phyloP scores from a whole-genome alignment of 2,329 filamentous ascomycete genomes.

The Davidsoniella eucalypti region DNA sequence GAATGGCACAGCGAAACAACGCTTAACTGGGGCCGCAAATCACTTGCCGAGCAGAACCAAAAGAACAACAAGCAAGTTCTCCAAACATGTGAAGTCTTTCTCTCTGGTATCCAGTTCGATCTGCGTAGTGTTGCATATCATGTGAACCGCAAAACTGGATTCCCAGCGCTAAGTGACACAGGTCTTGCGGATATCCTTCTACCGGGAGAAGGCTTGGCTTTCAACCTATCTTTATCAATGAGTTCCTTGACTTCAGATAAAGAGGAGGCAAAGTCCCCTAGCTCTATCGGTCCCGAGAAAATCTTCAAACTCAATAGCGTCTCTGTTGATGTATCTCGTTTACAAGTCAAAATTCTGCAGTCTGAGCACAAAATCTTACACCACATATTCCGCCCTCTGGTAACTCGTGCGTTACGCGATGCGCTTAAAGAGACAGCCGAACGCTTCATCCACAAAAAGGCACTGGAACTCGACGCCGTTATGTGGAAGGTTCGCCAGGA shows the following conservation, averaged over 20 bases:
- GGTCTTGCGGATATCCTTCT: constrained; percentile 82
- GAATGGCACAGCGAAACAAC: constrained; percentile 88
- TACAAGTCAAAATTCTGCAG: constrained; percentile 81
- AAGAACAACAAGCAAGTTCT: constrained; percentile 53
- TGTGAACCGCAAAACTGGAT: constrained; percentile 86
- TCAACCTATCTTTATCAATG: constrained; percentile 22
- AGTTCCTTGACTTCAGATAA: constrained; percentile 55
- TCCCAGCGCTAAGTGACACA: constrained; percentile 72
- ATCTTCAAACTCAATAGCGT: constrained; percentile 94
- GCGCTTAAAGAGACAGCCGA: constrained; percentile 76
- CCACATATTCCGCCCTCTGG: constrained; percentile 66
- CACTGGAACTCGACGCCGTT: constrained; percentile 56
- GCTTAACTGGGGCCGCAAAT: constrained; percentile 88
- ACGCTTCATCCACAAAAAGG: constrained; percentile 73
- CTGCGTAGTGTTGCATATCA: constrained; percentile 84
- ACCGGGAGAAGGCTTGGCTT: constrained; percentile 73
- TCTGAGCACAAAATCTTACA: constrained; percentile 92
- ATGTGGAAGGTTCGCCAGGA: constrained; percentile 68
- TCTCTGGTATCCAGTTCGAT: constrained; percentile 85
- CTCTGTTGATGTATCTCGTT: constrained; percentile 62
- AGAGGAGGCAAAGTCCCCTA: constrained; percentile 25
- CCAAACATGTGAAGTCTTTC: constrained; percentile 36
- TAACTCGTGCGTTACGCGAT: constrained; percentile 70
- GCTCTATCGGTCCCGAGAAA: constrained; percentile 21
- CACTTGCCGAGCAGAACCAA: constrained; percentile 61